These are phyloP conservation scores for Sclerospora graminicola DNA, from an alignment of 352 stramenopile genomes.

Conservation along the genomic window DNA sequence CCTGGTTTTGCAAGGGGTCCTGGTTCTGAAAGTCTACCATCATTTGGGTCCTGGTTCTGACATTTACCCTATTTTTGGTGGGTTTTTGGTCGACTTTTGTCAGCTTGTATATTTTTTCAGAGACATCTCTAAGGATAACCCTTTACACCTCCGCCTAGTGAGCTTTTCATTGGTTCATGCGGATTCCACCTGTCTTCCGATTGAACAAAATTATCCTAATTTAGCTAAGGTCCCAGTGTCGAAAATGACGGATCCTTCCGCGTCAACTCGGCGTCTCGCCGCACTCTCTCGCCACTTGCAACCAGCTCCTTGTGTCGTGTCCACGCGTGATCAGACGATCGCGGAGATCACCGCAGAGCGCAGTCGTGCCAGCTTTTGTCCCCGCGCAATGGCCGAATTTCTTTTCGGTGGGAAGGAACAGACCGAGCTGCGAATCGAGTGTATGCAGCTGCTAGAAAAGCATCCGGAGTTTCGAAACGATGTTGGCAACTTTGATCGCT, in stretches of 20 bases:
- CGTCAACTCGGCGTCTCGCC: constrained; percentile 27
- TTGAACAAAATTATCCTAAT: too few species aligned
- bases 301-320: constrained; percentile 21
- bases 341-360: constrained; percentile 44
- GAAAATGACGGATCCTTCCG: constrained; percentile 4
- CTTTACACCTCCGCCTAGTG: too few species aligned
- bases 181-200: too few species aligned
- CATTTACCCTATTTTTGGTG: too few species aligned
- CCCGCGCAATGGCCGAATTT: constrained; percentile 47
- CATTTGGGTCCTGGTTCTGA: too few species aligned
- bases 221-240: too few species aligned
- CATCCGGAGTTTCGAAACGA: constrained; percentile 33
- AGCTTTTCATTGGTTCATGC: too few species aligned
- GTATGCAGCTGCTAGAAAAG: constrained; percentile 37
- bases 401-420: constrained; percentile 38
- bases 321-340: constrained; percentile 28
- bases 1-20: too few species aligned
- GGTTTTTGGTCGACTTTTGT: too few species aligned
- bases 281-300: constrained; percentile 44
- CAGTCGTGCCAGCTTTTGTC: constrained; percentile 31
- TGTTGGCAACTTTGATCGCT: constrained; percentile 35
- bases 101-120: too few species aligned
- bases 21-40: too few species aligned
- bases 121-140: too few species aligned
- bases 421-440: constrained; percentile 37